Percentiles rank a stretch among this genome's conserved stretches.
Evolutionary conservation across 73 alveolate genomes (phyloP).

Genomic region (Paraurostyla sp.): DNA sequence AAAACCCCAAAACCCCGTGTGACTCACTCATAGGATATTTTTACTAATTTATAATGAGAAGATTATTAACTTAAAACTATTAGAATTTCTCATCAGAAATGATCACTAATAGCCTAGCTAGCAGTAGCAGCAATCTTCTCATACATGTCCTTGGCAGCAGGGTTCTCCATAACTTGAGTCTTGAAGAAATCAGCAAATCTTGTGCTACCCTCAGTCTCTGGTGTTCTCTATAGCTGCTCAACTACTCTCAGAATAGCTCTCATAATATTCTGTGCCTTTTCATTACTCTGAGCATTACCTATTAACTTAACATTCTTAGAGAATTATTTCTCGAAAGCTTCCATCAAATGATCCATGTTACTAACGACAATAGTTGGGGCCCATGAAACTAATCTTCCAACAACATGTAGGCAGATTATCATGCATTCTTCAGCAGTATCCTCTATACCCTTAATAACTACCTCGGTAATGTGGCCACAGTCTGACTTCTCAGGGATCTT

Average conservation of each 20-base stretch:
- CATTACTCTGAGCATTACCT: slow-evolving; percentile 67
- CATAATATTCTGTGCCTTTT: slow-evolving; percentile 70
- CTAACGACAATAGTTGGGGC: slow-evolving; percentile 81
- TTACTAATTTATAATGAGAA: no score
- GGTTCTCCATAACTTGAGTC: slow-evolving; percentile 33
- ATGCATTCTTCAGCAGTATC: slow-evolving; percentile 84
- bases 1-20: no score
- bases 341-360: slow-evolving; percentile 61
- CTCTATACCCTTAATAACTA: slow-evolving; percentile 74
- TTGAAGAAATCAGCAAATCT: slow-evolving; percentile 66
- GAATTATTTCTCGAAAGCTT: slow-evolving; percentile 67
- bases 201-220: slow-evolving; percentile 66
- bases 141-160: slow-evolving; percentile 41
- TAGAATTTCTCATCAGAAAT: no score
- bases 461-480: slow-evolving; percentile 58
- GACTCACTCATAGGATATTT: no score
- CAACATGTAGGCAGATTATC: slow-evolving; percentile 68
- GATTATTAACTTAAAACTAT: no score
- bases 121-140: slow-evolving; percentile 66
- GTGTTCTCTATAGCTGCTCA: slow-evolving; percentile 59
- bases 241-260: slow-evolving; percentile 80
- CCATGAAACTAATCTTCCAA: slow-evolving; percentile 73
- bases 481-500: slow-evolving; percentile 78
- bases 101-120: slow-evolving; percentile 21
- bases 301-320: slow-evolving; percentile 63